phyloP scores from a whole-genome alignment of 2,329 filamentous ascomycete genomes.

The Fusarium floridanum region DNA sequence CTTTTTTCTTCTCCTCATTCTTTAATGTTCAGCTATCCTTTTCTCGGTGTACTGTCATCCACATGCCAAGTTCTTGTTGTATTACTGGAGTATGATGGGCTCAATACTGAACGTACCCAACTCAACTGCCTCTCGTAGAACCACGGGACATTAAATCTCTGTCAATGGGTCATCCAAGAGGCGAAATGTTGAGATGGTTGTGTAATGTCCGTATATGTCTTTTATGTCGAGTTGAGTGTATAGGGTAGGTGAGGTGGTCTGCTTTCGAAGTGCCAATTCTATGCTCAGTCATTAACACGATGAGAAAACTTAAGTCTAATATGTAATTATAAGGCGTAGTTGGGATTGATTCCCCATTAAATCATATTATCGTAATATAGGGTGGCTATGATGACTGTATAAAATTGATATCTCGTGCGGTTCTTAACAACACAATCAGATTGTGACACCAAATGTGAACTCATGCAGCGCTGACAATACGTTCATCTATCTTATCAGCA shows the following conservation, averaged over 20 bases:
- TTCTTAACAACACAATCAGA: neutral
- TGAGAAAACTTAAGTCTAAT: too few species aligned
- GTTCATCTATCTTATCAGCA: neutral
- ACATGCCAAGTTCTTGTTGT: neutral
- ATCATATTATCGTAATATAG: too few species aligned
- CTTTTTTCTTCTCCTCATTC: neutral
- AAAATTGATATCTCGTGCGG: fast-evolving
- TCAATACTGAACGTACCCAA: neutral
- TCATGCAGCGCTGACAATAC: neutral
- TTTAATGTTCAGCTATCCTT: neutral
- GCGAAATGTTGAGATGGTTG: neutral
- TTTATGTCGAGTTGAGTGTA: neutral
- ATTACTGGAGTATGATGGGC: neutral
- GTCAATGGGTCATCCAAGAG: neutral
- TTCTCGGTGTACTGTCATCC: neutral
- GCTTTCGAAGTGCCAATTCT: neutral
- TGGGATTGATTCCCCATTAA: too few species aligned
- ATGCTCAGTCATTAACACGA: neutral
- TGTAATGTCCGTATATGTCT: neutral
- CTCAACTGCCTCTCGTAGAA: fast-evolving
- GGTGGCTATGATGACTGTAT: neutral
- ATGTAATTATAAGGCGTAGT: too few species aligned
- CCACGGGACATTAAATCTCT: fast-evolving
- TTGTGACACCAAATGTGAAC: too few species aligned
- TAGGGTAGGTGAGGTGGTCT: neutral